Percentiles rank a stretch among this genome's conserved stretches.
These are phyloP conservation scores for Sutorius eximius DNA, from an alignment of 1,284 basidiomycete genomes.

Conservation along the genomic window DNA sequence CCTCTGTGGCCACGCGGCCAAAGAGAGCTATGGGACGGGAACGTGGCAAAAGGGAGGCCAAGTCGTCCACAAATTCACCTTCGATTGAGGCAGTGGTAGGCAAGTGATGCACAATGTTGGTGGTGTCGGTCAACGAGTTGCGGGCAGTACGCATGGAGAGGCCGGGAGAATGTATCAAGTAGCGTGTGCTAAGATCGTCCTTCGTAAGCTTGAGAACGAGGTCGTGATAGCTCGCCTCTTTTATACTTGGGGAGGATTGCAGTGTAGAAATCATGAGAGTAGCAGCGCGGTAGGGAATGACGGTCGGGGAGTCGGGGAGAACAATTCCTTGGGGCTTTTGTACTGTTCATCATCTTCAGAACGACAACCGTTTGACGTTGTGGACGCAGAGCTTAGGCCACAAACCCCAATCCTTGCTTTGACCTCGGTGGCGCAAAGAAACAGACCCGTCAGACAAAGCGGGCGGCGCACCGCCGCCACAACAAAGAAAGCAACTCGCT, in stretches of 20 bases:
- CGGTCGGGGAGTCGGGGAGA: not conserved
- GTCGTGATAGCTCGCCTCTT: not conserved
- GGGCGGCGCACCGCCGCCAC: constrained; percentile 8
- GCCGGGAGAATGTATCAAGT: constrained; percentile 1
- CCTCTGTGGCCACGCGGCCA: constrained; percentile 22
- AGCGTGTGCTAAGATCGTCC: not conserved
- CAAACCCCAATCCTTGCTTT: constrained; percentile 14
- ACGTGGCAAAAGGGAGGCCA: constrained; percentile 7
- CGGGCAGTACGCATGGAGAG: not conserved
- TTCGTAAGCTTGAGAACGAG: not conserved
- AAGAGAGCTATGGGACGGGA: constrained; percentile 11
- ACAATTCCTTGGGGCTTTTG: constrained; percentile 19
- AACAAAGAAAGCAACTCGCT: constrained; percentile 11
- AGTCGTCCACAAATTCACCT: constrained; percentile 1
- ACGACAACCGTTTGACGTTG: constrained; percentile 8
- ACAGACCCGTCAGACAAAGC: constrained; percentile 24
- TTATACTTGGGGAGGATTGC: not conserved
- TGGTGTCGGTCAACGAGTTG: constrained; percentile 8
- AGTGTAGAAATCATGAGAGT: constrained; percentile 9
- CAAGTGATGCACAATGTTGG: constrained; percentile 1
- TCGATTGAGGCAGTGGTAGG: not conserved
- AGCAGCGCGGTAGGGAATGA: not conserved
- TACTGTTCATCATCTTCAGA: constrained; percentile 14
- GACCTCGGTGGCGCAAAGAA: constrained; percentile 16
- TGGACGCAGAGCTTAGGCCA: constrained; percentile 3